Base-by-base conservation (phyloP, 108 stramenopile species). In the Bacterosira constricta region DNA sequence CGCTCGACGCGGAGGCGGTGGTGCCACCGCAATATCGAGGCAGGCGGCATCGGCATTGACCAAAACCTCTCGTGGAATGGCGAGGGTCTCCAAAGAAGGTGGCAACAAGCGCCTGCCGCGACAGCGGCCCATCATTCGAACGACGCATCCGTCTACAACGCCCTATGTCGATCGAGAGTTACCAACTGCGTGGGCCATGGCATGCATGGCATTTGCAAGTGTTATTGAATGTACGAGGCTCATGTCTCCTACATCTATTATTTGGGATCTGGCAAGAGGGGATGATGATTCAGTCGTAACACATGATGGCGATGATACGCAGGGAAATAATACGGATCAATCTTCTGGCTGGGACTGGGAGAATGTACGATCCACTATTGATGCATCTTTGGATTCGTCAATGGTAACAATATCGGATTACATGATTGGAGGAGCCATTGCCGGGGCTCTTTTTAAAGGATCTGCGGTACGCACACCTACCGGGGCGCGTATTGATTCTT, bases 171-270 rank as follows among this genome's bases (percentile, higher is more conserved):
- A 77, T 66, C 26, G 76, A 29, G 81, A 82, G 31, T 35, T 82
- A 10, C 81, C 76, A 29, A 31, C 51, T 5, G 76, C 81, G 3
- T 82, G 81, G 81, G 76, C 81, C 0, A 26, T 73, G 45, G 76
- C 81, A 0, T 82, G 81, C 32, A 72, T 73, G 81, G 46, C 81
- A 23, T 82, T 82, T 67, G 70, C 81, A 23, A 76, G 76, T 0
- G 49, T 82, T 6, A 46, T 75, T 27, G 81, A 82, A 39, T 77
- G 62, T 13, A 61, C 74, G 12, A 49, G 76, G 2, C 25, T 63
- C 1, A 53, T 73, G 0, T 75, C 73, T 11, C 81, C 81, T 0
- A 46, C 76, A 15, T 50, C 64, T 5, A 32, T 65, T 34, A 32
- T 55, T 32, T 8, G 27, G 0, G 34, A 73, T 12, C 17, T 59